Evolutionary conservation across 192 early-diverging fungal species (phyloP).

Genomic region (Dispira simplex): DNA sequence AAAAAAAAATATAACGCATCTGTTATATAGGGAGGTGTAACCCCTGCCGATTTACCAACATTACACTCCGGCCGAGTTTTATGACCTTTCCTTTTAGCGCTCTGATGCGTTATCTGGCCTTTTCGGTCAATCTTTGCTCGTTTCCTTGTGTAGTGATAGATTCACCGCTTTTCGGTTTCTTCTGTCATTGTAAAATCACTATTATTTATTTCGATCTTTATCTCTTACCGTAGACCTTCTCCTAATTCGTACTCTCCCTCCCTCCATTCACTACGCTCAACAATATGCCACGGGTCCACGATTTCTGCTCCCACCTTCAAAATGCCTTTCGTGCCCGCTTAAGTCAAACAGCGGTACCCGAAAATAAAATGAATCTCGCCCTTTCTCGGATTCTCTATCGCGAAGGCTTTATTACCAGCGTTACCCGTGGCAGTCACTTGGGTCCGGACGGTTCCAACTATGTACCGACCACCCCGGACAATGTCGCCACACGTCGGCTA

Average conservation of each 20-base stretch:
- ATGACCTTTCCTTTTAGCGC: not conserved
- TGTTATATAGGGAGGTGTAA: too few species aligned
- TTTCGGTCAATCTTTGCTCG: not conserved
- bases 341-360: conserved; percentile 70
- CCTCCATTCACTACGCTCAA: not conserved
- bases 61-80: too few species aligned
- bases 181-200: not conserved
- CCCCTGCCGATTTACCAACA: too few species aligned
- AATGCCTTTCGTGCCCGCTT: conserved; percentile 80
- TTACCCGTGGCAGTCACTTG: conserved; percentile 60
- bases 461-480: conserved; percentile 64
- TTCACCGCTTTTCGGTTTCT: not conserved
- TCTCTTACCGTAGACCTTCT: not conserved
- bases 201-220: too few species aligned
- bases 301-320: conserved; percentile 77
- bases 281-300: conserved; percentile 60
- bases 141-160: not conserved
- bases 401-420: conserved; percentile 76
- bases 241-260: not conserved
- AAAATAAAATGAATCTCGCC: conserved; percentile 73
- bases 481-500: conserved; percentile 66
- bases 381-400: conserved; percentile 76
- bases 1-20: too few species aligned
- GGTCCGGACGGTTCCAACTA: conserved; percentile 49
- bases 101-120: not conserved